A percentile compares a stretch with the other conserved stretches of the same genome.
Conservation (phyloP, 2,329 filamentous ascomycete genomes). For the Talaromyces rugulosus region DNA sequence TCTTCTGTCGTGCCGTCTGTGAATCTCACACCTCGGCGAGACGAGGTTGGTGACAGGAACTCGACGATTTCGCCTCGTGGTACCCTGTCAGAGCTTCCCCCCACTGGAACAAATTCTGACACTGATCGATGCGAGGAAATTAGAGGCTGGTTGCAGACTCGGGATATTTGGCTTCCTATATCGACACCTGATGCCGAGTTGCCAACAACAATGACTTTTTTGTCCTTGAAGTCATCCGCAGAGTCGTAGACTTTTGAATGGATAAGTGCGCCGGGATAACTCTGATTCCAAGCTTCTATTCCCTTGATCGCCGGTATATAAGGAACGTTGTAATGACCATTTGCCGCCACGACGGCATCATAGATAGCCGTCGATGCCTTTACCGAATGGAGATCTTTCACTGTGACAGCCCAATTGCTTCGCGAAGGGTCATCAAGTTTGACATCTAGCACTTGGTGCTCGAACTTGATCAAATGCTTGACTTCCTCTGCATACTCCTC, state of each 20-base stretch:
- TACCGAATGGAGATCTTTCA: constrained; percentile 47
- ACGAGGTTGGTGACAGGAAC: constrained; percentile 49
- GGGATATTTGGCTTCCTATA: constrained; percentile 70
- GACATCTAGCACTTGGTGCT: constrained; percentile 63
- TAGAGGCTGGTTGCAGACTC: constrained; percentile 56
- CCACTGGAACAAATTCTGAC: constrained; percentile 40
- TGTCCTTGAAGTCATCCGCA: constrained; percentile 57
- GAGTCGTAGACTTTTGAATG: constrained; percentile 79
- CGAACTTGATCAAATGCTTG: constrained; percentile 63
- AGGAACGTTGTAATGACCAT: constrained; percentile 69
- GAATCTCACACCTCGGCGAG: constrained; percentile 61
- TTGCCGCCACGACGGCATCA: constrained; percentile 72
- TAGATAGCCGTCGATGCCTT: constrained; percentile 48
- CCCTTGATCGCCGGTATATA: constrained; percentile 61
- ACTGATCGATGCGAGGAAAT: constrained; percentile 58
- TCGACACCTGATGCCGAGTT: constrained; percentile 82
- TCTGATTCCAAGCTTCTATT: constrained; percentile 55
- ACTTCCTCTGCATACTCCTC: constrained; percentile 67
- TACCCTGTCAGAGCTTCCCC: constrained; percentile 49
- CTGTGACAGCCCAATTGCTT: constrained; percentile 58
- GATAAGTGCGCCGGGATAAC: constrained; percentile 57
- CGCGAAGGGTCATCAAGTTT: constrained; percentile 32
- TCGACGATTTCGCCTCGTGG: constrained; percentile 52
- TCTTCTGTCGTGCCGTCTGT: constrained; percentile 61
- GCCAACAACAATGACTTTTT: constrained; percentile 79